Evolutionary conservation across 2,329 filamentous ascomycete species (phyloP), one percentile per base, ranked within the genome.

Genomic region (Botrytis pseudocinerea): DNA sequence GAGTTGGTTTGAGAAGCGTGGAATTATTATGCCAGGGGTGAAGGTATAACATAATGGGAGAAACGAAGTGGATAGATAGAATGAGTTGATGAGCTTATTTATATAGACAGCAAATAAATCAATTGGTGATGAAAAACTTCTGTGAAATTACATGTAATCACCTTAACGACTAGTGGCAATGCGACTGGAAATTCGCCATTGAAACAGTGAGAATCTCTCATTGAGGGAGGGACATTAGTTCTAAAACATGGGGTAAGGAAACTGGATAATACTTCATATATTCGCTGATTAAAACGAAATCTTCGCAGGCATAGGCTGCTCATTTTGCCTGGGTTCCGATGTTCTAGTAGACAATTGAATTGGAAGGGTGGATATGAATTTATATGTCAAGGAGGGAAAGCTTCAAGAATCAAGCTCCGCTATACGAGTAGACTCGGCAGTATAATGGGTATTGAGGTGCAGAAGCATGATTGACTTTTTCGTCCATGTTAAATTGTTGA

Each of bases 81-180:
- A n/a, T 7, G 12, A 51, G 5, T 2, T 7, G 0, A 51, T n/a
- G 1, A n/a, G 5, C 5, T 7, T 51, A 2, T 6, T 7, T 14
- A 5, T 6, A 16, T 14, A 1, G 2, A n/a, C 12, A 51, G 4
- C 12, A 51, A 0, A 0, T 14, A 14, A 16, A 14, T 1, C 14
- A 25, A n/a, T 51, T 5, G 48, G 48, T 16, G 5, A 51, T 51
- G 10, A n/a, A n/a, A 51, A 12, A 0, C 14, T 22, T 20, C 18
- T 7, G 42, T 44, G 42, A 18, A 44, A 44, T 44, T 16, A 20
- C 18, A 18, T 44, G 16, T 10, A 20, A 18, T 44, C 42, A 44
- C 5, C 42, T 44, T 5, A 20, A 1, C 16, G 2, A 18, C 16
- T 18, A 46, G 44, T 46, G 20, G 8, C 8, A 25, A 51, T 51